Conservation (phyloP, 2,329 filamentous ascomycete genomes). For the Cladosporium sphaerospermum region DNA sequence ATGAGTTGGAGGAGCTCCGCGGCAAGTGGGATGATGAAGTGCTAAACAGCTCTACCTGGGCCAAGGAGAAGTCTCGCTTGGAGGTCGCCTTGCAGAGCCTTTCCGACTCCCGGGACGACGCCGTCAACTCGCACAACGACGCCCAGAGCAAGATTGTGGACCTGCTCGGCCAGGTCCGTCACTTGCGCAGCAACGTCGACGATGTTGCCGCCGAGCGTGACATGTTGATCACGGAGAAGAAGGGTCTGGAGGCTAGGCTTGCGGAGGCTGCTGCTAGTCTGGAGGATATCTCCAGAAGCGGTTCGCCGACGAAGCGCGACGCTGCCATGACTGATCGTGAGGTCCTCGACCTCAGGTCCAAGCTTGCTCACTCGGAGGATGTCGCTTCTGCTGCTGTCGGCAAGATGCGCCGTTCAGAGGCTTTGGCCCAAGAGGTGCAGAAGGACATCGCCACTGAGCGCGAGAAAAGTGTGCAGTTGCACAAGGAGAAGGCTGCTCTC, state of each 20-base stretch:
- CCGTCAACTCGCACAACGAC: slow-evolving; percentile 86
- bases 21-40: slow-evolving; percentile 99
- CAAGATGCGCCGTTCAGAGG: slow-evolving; percentile 94
- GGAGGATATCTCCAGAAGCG: slow-evolving; percentile 71
- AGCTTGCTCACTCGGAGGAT: slow-evolving; percentile 86
- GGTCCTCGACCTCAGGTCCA: slow-evolving; percentile 81
- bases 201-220: slow-evolving; percentile 83
- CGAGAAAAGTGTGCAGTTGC: slow-evolving; percentile 71
- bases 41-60: slow-evolving; percentile 95
- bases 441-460: slow-evolving; percentile 85
- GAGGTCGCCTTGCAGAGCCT: slow-evolving; percentile 86
- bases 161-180: slow-evolving; percentile 81
- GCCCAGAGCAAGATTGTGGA: slow-evolving; percentile 89
- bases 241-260: slow-evolving; percentile 74
- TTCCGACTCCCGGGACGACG: slow-evolving; percentile 86
- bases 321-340: slow-evolving; percentile 85
- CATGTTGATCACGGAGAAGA: slow-evolving; percentile 79
- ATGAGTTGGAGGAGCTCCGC: slow-evolving; percentile 89
- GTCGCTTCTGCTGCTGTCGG: slow-evolving; percentile 85
- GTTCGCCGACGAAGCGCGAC: slow-evolving; percentile 80
- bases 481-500: slow-evolving; percentile 81
- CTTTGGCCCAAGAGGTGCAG: slow-evolving; percentile 79
- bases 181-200: slow-evolving; percentile 75
- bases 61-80: slow-evolving; percentile 90
- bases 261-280: slow-evolving; percentile 82